A percentile compares a stretch with the other conserved stretches of the same genome.
Evolutionary conservation across 805 yeast species (phyloP).

Genomic region (Suhomyces emberorum): DNA sequence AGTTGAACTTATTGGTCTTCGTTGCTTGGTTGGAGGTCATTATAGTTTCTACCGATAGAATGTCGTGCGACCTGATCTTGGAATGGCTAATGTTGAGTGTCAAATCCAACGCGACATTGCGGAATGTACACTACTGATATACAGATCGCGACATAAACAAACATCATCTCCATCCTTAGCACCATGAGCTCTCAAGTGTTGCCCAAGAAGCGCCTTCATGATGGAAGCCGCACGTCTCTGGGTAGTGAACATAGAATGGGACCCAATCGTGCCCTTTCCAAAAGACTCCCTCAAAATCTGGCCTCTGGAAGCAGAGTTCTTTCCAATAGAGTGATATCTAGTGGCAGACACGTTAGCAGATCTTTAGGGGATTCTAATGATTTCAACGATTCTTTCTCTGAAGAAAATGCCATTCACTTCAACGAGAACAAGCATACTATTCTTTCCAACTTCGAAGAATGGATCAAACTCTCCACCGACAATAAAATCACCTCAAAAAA

Average conservation of each 20-base stretch:
- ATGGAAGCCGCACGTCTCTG: constrained; percentile 4
- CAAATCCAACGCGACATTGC: too few species aligned
- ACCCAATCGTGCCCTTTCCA: constrained; percentile 11
- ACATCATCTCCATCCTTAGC: constrained; percentile 3
- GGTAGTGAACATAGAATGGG: constrained; percentile 8
- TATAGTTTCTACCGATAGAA: too few species aligned
- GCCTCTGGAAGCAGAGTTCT: constrained; percentile 1
- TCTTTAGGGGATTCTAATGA: constrained; percentile 3
- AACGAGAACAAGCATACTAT: constrained; percentile 42
- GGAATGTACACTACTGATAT: too few species aligned
- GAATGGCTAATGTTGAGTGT: too few species aligned
- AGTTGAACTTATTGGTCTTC: too few species aligned
- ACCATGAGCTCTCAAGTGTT: constrained; percentile 8
- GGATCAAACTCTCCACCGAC: constrained; percentile 46
- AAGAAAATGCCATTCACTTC: constrained; percentile 40
- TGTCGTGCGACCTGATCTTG: too few species aligned
- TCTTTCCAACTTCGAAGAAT: constrained; percentile 44
- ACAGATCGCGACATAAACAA: constrained; percentile 1
- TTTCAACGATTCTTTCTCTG: constrained; percentile 12
- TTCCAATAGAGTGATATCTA: constrained; percentile 3
- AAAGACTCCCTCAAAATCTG: background rate
- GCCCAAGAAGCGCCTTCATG: constrained; percentile 12
- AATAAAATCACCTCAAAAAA: constrained; percentile 75
- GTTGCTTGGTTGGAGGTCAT: too few species aligned
- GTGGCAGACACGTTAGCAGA: constrained; percentile 8